Percentiles rank a stretch among this genome's conserved stretches.
Conservation (phyloP, 2,329 filamentous ascomycete species). For the Dactylellina sp. region DNA sequence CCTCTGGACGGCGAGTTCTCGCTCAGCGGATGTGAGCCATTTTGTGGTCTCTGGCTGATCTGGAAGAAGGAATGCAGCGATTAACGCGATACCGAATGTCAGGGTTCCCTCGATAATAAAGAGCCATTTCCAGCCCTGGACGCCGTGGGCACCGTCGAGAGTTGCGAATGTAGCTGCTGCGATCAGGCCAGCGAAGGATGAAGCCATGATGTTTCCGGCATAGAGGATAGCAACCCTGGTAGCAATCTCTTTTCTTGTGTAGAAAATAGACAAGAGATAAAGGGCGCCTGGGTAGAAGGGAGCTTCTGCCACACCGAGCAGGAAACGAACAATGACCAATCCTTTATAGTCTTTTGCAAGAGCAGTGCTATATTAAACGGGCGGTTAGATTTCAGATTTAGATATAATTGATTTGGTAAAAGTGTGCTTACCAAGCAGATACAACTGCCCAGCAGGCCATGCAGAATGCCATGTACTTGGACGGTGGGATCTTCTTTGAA, state of each 20-base stretch:
- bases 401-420: not conserved
- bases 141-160: constrained; percentile 70
- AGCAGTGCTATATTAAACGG: constrained; percentile 59
- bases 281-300: constrained; percentile 73
- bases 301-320: constrained; percentile 62
- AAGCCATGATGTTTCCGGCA: constrained; percentile 72
- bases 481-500: constrained; percentile 65
- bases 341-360: constrained; percentile 59
- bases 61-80: constrained; percentile 64
- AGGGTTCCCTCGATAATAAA: constrained; percentile 71
- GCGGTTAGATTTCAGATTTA: not conserved
- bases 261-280: constrained; percentile 75
- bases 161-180: constrained; percentile 72
- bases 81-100: constrained; percentile 65
- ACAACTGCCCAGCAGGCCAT: constrained; percentile 46
- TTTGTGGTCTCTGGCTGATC: constrained; percentile 64
- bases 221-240: constrained; percentile 71
- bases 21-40: constrained; percentile 67
- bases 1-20: constrained; percentile 66
- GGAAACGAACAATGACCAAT: constrained; percentile 60
- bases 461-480: constrained; percentile 67
- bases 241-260: constrained; percentile 72
- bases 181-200: constrained; percentile 72
- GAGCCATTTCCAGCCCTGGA: constrained; percentile 73
- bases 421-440: constrained; percentile 33